Base-by-base conservation (phyloP, 352 stramenopile genomes). In the Blastocystis sp. region DNA sequence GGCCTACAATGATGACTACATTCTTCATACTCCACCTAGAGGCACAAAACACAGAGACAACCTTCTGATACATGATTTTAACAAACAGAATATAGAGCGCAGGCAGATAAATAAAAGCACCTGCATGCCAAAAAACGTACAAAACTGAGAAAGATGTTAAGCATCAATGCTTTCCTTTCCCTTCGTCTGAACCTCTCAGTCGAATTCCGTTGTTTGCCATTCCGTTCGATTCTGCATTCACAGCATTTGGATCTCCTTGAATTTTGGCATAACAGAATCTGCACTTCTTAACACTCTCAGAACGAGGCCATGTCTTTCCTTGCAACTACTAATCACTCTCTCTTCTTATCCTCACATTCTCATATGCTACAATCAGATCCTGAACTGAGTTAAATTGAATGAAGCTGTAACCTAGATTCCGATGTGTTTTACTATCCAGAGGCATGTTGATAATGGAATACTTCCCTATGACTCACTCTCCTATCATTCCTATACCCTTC, bases 361-460 rank as follows among this genome's bases (percentile, higher is more conserved):
- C 46, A 54, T 87, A 87, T 19, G 56, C 77, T 27, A n/a, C 6
- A 78, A 87, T 87, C 37, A 87, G n/a, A 74, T 87, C 77, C 16
- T 52, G 14, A 0, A 87, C 35, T 21, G 52, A 59, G n/a, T 87
- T 87, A 29, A 87, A 87, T 19, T 87, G 59, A 78, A 87, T 87
- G 49, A 87, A 87, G 21, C 59, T 46, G 56, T 87, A 87, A 14
- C 77, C 77, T 43, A 87, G 42, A 58, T 87, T 87, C 11, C 77
- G 77, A 42, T 77, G 59, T 6, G 59, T 87, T 54, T 87, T 87
- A 6, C 39, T 58, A 12, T 87, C 77, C 42, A 65, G 77, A 35
- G 77, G 77, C 77, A 87, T 87, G 27, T 87, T 74, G 21, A 78
- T 54, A 16, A 87, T 87, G 4, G 77, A 75, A 29, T 77, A 87